Percentiles rank a stretch among this genome's conserved stretches.
Conservation (phyloP, 208 protist genomes). For the Porcisia hertigi region DNA sequence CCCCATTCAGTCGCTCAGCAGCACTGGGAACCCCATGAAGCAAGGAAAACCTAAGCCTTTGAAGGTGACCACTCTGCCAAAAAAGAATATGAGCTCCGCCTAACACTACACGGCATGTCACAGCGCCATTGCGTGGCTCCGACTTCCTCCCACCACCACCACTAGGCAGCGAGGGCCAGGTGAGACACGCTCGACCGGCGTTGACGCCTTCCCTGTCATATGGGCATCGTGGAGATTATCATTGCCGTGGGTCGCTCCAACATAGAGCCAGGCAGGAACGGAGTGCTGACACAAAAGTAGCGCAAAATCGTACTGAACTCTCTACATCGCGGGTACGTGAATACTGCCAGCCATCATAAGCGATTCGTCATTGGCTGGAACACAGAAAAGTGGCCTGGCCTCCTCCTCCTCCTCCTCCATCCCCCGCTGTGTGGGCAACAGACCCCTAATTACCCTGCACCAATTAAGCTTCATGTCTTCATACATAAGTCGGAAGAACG, state of each 20-base stretch:
- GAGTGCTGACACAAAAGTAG: not conserved
- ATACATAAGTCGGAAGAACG: too few relatives aligned
- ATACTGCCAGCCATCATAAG: not conserved
- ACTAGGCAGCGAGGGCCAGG: not conserved
- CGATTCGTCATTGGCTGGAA: too few relatives aligned
- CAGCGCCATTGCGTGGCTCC: not conserved
- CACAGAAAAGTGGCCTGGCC: too few relatives aligned
- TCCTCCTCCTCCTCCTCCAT: too few relatives aligned
- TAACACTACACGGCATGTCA: not conserved
- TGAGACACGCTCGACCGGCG: not conserved
- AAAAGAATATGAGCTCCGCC: not conserved
- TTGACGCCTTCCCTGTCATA: too few relatives aligned
- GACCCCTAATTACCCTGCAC: too few relatives aligned
- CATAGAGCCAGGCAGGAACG: not conserved
- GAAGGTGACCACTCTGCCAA: too few relatives aligned
- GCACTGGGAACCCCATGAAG: too few relatives aligned
- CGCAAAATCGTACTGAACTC: not conserved
- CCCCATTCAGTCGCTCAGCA: too few relatives aligned
- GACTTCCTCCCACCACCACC: not conserved
- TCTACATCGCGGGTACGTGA: not conserved
- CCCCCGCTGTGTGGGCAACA: too few relatives aligned
- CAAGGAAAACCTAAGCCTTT: too few relatives aligned
- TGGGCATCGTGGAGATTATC: not conserved
- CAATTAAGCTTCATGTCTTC: too few relatives aligned
- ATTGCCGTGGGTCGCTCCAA: not conserved